phyloP scores from a whole-genome alignment of 345 rosid genomes.

The Ceriops zippeliana region DNA sequence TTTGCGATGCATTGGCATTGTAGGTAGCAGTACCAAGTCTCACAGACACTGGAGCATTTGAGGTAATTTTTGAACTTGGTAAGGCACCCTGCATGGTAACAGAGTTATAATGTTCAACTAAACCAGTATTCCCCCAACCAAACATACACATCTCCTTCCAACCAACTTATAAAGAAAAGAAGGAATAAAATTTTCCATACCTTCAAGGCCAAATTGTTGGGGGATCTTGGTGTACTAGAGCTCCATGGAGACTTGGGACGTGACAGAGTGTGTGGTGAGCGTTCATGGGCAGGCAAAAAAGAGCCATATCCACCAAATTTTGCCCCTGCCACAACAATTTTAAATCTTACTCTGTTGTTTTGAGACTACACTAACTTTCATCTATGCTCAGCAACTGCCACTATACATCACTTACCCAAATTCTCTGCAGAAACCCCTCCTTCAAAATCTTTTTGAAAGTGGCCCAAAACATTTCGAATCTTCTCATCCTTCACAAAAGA shows the following conservation, averaged over 20 bases:
- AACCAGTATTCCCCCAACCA: conserved; percentile 15
- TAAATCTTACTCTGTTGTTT: conserved; percentile 13
- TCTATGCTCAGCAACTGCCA: conserved; percentile 1
- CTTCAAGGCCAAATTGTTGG: conserved; percentile 35
- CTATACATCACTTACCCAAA: conserved; percentile 49
- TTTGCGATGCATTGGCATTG: conserved; percentile 14
- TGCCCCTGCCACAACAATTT: conserved; percentile 48
- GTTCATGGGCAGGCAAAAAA: conserved; percentile 53
- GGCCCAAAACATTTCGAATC: conserved; percentile 60
- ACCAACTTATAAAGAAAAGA: conserved; percentile 5
- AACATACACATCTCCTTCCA: conserved; percentile 11
- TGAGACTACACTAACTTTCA: conserved; percentile 5
- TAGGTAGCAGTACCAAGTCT: conserved; percentile 22
- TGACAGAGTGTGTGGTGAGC: conserved; percentile 25
- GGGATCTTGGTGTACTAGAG: conserved; percentile 27
- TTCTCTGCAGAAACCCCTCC: conserved; percentile 43
- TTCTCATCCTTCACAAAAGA: conserved; percentile 58
- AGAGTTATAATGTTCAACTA: conserved; percentile 24
- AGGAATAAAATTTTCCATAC: conserved; percentile 31
- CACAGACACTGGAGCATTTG: conserved; percentile 17
- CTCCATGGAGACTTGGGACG: conserved; percentile 35
- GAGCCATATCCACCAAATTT: conserved; percentile 62
- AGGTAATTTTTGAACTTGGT: conserved; percentile 41
- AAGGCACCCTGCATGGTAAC: conserved; percentile 40
- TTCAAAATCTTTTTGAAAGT: conserved; percentile 54